These are phyloP conservation scores for Sisymbrium altissimum DNA, from an alignment of 345 rosid genomes.

Conservation along the genomic window DNA sequence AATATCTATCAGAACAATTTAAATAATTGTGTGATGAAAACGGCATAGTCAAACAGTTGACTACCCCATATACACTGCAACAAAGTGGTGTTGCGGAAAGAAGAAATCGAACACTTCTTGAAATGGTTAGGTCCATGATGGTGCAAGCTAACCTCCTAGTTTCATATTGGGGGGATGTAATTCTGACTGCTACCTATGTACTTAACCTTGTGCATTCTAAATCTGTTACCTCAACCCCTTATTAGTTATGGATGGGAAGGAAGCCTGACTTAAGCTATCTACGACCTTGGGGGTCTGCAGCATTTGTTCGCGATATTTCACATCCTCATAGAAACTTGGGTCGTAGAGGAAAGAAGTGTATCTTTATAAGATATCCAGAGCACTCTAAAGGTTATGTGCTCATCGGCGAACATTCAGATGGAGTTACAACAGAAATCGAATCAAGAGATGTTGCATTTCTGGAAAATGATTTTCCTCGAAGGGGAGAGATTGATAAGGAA, in stretches of 20 bases:
- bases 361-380: no score
- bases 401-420: background rate
- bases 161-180: background rate
- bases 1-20: background rate
- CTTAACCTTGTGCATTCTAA: background rate
- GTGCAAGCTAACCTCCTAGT: background rate
- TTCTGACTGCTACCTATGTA: background rate
- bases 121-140: background rate
- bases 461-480: background rate
- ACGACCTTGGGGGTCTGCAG: background rate
- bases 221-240: background rate
- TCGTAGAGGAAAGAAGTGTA: no score
- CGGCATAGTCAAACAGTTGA: background rate
- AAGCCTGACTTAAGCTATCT: background rate
- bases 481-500: background rate
- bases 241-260: background rate
- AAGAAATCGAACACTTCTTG: background rate
- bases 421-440: background rate
- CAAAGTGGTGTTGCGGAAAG: background rate
- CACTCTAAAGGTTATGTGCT: background rate
- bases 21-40: background rate
- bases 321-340: no score
- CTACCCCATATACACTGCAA: background rate
- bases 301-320: no score
- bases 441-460: conserved; percentile 17